Conservation (phyloP, 1,139 yeast genomes). For the Hansenula lynferdii region DNA sequence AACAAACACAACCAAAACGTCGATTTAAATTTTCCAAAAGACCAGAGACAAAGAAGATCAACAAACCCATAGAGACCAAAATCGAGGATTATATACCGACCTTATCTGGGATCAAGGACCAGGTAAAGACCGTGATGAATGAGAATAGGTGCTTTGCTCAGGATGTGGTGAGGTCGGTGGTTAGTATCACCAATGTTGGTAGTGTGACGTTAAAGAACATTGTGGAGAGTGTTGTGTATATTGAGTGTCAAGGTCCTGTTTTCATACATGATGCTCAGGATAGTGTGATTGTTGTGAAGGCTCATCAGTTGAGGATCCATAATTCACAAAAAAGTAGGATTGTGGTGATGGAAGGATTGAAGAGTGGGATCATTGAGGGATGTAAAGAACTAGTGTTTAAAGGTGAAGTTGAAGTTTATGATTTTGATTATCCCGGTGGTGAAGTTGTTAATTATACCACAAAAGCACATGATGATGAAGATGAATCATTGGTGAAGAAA, state of each 20-base stretch:
- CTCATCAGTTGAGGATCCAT: constrained; percentile 42
- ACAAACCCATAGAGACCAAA: not conserved
- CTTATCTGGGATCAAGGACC: too few species aligned
- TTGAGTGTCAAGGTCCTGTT: constrained; percentile 32
- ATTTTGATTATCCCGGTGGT: constrained; percentile 27
- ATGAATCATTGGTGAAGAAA: too few species aligned
- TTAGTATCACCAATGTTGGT: too few species aligned
- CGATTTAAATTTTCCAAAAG: constrained; percentile 8
- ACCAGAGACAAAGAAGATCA: not conserved
- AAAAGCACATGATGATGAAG: too few species aligned
- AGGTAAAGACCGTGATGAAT: too few species aligned
- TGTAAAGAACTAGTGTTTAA: constrained; percentile 25
- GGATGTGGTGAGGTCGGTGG: too few species aligned
- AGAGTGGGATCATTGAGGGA: constrained; percentile 31
- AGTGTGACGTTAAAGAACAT: constrained; percentile 18
- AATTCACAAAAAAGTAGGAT: constrained; percentile 21
- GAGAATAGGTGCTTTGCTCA: too few species aligned
- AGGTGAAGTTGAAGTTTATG: constrained; percentile 21
- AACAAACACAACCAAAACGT: not conserved
- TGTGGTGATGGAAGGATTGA: constrained; percentile 20
- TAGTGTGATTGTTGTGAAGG: constrained; percentile 25
- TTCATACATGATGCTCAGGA: constrained; percentile 27
- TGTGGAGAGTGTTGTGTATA: constrained; percentile 17
- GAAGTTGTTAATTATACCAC: too few species aligned
- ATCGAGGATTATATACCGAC: too few species aligned